These are phyloP conservation scores for Moricandia moricandioides DNA, from an alignment of 345 rosid species.

Conservation along the genomic window DNA sequence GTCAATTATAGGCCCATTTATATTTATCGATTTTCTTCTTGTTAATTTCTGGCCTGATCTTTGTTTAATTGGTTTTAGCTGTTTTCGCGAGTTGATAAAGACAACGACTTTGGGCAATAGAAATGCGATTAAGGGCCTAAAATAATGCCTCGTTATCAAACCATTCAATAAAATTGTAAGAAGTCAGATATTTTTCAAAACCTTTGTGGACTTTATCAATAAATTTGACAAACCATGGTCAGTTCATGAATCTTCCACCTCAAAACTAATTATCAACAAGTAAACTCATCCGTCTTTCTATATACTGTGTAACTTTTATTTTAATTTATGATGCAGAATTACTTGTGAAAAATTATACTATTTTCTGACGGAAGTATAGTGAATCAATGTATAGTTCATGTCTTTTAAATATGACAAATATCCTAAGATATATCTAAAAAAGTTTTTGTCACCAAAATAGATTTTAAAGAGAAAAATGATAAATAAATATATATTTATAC, in stretches of 20 bases:
- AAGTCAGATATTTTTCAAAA: no score
- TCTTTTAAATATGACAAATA: neutral
- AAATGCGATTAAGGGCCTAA: neutral
- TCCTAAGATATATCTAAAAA: no score
- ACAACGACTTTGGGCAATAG: neutral
- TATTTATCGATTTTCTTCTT: neutral
- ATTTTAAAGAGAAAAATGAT: no score
- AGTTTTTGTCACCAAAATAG: no score
- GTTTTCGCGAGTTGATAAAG: neutral
- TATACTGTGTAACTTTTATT: neutral
- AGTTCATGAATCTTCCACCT: neutral
- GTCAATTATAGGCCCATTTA: slow-evolving; percentile 4
- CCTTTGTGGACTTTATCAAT: slow-evolving; percentile 9
- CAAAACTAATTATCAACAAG: neutral
- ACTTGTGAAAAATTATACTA: neutral
- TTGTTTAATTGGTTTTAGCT: neutral
- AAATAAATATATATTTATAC: no score
- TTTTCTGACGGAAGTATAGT: neutral
- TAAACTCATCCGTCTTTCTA: neutral
- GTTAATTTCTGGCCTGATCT: slow-evolving; percentile 2
- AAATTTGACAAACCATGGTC: neutral
- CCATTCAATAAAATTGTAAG: neutral
- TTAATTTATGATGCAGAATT: neutral
- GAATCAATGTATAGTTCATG: neutral
- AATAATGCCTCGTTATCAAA: neutral